Percentiles rank a stretch among this genome's conserved stretches.
These are phyloP conservation scores for Triticum monococcum DNA, from an alignment of 176 grass and related monocot species.

Conservation along the genomic window DNA sequence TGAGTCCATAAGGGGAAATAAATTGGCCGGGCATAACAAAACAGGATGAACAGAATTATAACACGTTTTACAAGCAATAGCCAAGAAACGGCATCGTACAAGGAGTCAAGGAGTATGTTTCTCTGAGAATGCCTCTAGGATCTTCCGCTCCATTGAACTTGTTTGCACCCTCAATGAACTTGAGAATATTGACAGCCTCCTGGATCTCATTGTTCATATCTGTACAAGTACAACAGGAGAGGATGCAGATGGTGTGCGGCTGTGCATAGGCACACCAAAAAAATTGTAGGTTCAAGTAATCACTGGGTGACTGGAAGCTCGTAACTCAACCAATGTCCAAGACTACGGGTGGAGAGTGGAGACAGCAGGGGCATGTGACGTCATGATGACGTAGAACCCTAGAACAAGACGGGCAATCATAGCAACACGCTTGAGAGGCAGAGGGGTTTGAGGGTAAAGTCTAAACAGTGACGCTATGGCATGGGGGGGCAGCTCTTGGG, in stretches of 20 bases:
- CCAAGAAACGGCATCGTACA: neutral
- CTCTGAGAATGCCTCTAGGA: conserved; percentile 32
- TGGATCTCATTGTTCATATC: conserved; percentile 35
- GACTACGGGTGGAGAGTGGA: neutral
- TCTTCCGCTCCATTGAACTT: conserved; percentile 14
- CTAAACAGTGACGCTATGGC: neutral
- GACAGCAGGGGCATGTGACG: neutral
- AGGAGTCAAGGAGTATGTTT: neutral
- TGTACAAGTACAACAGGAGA: conserved; percentile 3
- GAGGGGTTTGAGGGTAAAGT: neutral
- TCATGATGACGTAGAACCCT: neutral
- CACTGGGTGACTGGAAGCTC: neutral
- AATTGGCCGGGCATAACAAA: conserved; percentile 1
- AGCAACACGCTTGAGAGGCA: neutral
- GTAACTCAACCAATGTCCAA: neutral
- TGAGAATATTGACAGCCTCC: conserved; percentile 43
- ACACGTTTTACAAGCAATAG: neutral
- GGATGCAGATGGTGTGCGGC: neutral
- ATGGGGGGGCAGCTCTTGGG: neutral
- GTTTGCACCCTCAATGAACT: conserved; percentile 21
- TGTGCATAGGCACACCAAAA: neutral
- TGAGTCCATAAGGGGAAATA: neutral
- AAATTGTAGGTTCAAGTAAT: neutral
- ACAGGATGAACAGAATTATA: neutral
- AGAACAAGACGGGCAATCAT: neutral